Percentiles rank a stretch among this genome's conserved stretches.
These are phyloP conservation scores for Dendrocalamus sinicus DNA, from an alignment of 176 grass and related monocot genomes.

Conservation along the genomic window DNA sequence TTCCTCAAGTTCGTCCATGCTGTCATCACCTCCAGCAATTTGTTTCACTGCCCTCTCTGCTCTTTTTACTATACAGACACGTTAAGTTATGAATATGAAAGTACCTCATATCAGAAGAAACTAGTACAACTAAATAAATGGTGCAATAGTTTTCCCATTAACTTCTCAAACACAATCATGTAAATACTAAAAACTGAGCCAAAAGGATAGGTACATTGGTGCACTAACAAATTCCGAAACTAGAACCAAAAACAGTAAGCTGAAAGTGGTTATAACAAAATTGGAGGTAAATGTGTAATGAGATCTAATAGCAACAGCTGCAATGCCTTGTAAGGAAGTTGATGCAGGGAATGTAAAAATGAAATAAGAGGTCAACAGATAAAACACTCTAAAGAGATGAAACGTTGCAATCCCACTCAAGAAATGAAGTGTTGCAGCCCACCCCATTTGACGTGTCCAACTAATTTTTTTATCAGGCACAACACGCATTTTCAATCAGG, in stretches of 20 bases:
- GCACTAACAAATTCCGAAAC: not conserved
- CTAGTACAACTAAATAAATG: not conserved
- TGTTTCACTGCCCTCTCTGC: conserved; percentile 62
- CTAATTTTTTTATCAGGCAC: not conserved
- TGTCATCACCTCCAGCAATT: conserved; percentile 82
- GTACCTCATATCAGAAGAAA: conserved; percentile 34
- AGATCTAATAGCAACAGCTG: not conserved
- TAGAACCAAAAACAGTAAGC: conserved; percentile 19
- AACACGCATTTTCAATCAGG: not conserved
- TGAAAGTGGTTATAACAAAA: not conserved
- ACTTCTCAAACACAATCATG: not conserved
- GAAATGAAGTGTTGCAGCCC: not conserved
- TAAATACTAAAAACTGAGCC: conserved; percentile 6
- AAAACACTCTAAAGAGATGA: not conserved
- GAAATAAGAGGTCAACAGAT: not conserved
- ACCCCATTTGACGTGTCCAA: not conserved
- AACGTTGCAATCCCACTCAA: not conserved
- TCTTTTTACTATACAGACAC: conserved; percentile 60
- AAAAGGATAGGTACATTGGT: not conserved
- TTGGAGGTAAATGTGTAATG: not conserved
- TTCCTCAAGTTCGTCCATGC: conserved; percentile 74
- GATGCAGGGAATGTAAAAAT: not conserved
- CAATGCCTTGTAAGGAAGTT: not conserved
- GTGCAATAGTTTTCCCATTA: not conserved
- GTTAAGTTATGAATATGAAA: conserved; percentile 37